Conservation (phyloP, 1,284 basidiomycete genomes). For the Cerrena zonata region DNA sequence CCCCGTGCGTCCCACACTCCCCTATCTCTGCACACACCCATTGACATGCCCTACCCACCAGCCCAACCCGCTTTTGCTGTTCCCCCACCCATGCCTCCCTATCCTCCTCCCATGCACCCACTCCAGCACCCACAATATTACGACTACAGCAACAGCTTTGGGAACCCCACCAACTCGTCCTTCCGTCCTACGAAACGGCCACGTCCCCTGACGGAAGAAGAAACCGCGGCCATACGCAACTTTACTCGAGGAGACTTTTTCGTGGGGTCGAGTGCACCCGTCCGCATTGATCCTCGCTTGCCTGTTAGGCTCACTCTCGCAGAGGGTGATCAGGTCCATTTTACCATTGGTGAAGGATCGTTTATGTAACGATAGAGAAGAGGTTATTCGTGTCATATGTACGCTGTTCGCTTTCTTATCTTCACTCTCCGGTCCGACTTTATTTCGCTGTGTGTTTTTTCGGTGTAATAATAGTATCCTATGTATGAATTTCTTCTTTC, state of each 20-base stretch:
- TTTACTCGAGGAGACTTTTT: conserved; percentile 74
- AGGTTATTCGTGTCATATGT: too few species aligned
- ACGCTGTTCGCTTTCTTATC: too few species aligned
- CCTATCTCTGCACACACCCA: not conserved
- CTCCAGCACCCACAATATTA: conserved; percentile 67
- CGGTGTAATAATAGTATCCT: too few species aligned
- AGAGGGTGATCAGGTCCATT: conserved; percentile 75
- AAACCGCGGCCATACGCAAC: conserved; percentile 72
- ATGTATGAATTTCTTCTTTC: too few species aligned
- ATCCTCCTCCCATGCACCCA: conserved; percentile 30
- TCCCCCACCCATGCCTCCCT: conserved; percentile 15
- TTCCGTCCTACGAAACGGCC: conserved; percentile 72
- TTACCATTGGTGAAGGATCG: conserved; percentile 56
- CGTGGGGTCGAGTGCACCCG: conserved; percentile 68
- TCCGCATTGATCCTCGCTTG: conserved; percentile 70
- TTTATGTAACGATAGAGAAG: not conserved
- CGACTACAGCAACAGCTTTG: conserved; percentile 55
- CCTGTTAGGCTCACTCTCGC: conserved; percentile 70
- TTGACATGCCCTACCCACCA: conserved; percentile 4
- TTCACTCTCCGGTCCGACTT: too few species aligned
- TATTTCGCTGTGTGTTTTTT: too few species aligned
- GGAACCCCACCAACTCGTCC: conserved; percentile 53
- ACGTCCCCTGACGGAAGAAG: conserved; percentile 70
- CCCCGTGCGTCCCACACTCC: conserved; percentile 32
- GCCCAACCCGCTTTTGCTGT: conserved; percentile 17